A percentile compares a stretch with the other conserved stretches of the same genome.
These are phyloP conservation scores for Talaromyces verruculosus DNA, from an alignment of 2,329 filamentous ascomycete species.

Conservation along the genomic window DNA sequence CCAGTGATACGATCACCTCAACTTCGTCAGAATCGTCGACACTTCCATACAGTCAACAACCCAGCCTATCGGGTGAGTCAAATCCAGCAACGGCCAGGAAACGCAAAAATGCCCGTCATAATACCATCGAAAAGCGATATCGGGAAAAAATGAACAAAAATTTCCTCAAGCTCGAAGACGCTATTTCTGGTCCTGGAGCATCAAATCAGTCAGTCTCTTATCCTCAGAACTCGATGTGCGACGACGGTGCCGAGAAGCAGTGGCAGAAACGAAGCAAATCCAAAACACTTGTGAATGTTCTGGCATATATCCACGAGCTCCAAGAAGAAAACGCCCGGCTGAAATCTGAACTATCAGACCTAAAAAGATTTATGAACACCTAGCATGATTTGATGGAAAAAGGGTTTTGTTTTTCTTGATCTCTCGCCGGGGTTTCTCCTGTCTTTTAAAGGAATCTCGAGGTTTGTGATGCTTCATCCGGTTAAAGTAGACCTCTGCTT, in stretches of 20 bases:
- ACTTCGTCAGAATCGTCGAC: background rate
- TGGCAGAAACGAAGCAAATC: background rate
- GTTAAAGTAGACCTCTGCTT: background rate
- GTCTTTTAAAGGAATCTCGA: background rate
- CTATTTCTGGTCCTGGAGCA: background rate
- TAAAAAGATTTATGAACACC: background rate
- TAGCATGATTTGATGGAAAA: background rate
- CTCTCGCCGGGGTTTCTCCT: background rate
- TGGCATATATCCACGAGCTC: background rate
- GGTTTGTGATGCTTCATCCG: background rate
- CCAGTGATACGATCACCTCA: background rate
- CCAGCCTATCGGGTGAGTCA: background rate
- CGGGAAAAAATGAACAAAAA: background rate
- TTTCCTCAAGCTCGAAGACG: background rate
- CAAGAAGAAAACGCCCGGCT: background rate
- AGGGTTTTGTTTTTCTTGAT: background rate
- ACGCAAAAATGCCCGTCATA: background rate
- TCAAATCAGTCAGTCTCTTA: background rate
- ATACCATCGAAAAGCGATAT: background rate
- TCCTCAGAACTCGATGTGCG: background rate
- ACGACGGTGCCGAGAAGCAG: background rate
- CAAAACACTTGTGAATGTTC: background rate
- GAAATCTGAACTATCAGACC: background rate
- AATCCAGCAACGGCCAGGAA: background rate
- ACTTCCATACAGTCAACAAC: background rate